Base-by-base conservation (phyloP, 768 basidiomycete genomes). In the Leccinellum albellum region DNA sequence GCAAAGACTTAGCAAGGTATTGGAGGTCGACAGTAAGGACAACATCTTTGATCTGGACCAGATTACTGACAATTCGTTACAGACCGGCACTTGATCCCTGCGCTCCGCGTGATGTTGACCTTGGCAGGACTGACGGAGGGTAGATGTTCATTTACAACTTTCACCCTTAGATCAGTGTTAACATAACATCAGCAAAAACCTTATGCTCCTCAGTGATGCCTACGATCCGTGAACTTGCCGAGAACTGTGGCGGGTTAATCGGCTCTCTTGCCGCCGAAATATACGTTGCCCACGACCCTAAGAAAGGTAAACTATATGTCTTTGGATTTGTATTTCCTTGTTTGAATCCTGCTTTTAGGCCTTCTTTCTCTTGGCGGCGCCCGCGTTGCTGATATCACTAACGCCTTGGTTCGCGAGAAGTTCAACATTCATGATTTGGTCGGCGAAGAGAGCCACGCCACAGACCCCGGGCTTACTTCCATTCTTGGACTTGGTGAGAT, bases 221-320 rank as follows among this genome's bases (percentile, higher is more conserved):
- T 3, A 60, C 57, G 28, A 33, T 64, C 8, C 37, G 54, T 24
- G 17, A 58, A 26, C n/a, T 64, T 5, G 61, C 56, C 2, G 54
- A 24, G 32, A 28, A 6, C 5, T 21, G 10, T 5, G n/a, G 24
- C 28, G 21, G 28, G 3, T 3, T 54, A 8, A 45, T 49, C 4
- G 59, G 55, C 7, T n/a, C 37, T 17, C 40, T 62, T 7, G 58
- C 58, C 3, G 50, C 50, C 6, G 59, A 62, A 21, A 44, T 26
- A 48, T 47, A 54, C 13, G 31, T 60, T 13, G 46, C 3, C 14
- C 9, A 29, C 9, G 20, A 37, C 1, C 50, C 28, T 28, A 6
- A 53, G 23, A 6, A 49, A 49, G 21, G 52, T 37, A 26, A 26
- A 17, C 5, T 1, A 1, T 40, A 17, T 28, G 6, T n/a, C 17